Conservation (phyloP, 1,139 yeast genomes). For the Waltiozyma sp. region DNA sequence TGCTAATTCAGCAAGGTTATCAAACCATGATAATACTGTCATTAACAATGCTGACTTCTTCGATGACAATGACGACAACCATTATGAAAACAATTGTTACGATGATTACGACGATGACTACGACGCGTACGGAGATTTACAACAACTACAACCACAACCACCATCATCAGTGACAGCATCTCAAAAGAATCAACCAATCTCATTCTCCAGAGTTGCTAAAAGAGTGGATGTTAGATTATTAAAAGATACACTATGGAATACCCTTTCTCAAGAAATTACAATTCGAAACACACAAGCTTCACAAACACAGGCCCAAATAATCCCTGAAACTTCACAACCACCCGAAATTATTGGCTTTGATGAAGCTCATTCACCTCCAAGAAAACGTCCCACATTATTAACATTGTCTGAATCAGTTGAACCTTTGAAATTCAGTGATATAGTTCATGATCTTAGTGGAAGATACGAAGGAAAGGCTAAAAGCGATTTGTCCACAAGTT, state of each 20-base stretch:
- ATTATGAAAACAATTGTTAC: constrained; percentile 8
- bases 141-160: constrained; percentile 5
- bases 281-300: constrained; percentile 5
- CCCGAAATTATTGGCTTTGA: background rate
- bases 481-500: constrained; percentile 73
- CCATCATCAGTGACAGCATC: constrained; percentile 17
- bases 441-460: constrained; percentile 29
- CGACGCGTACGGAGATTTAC: background rate
- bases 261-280: constrained; percentile 25
- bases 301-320: background rate
- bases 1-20: constrained; percentile 44
- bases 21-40: constrained; percentile 17
- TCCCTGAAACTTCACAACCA: background rate
- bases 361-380: background rate
- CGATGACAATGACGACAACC: constrained; percentile 17
- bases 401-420: constrained; percentile 2
- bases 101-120: constrained; percentile 4
- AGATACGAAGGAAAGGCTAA: constrained; percentile 39
- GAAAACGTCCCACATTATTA: background rate
- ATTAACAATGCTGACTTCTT: constrained; percentile 24
- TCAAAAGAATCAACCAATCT: constrained; percentile 26
- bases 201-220: constrained; percentile 73
- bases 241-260: constrained; percentile 77
- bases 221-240: constrained; percentile 70
- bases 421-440: constrained; percentile 14